These are phyloP conservation scores for Plantago lanceolata DNA, from an alignment of 305 asterid genomes.

Conservation along the genomic window DNA sequence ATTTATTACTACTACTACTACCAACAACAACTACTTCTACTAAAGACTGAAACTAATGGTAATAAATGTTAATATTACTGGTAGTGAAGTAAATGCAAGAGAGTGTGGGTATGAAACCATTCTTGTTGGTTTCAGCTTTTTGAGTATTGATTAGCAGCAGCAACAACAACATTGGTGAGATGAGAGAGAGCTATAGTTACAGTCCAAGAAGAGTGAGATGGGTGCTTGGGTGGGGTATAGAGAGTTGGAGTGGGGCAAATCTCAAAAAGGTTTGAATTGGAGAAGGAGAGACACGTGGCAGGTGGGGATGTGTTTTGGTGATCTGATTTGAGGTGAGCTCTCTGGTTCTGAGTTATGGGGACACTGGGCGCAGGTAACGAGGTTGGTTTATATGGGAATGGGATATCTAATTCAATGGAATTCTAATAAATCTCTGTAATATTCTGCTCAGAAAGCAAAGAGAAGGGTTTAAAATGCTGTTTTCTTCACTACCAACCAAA, in stretches of 20 bases:
- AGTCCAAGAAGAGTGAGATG: too few relatives aligned
- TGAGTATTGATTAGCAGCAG: too few relatives aligned
- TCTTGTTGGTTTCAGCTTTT: too few relatives aligned
- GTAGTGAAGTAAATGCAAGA: background rate
- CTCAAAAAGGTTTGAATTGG: constrained; percentile 36
- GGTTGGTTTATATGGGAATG: constrained; percentile 23
- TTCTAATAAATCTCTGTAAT: too few relatives aligned
- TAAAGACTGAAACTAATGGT: background rate
- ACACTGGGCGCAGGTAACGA: constrained; percentile 36
- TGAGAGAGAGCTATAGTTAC: too few relatives aligned
- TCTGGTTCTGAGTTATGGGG: constrained; percentile 4
- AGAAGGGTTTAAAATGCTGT: too few relatives aligned
- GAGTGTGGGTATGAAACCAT: too few relatives aligned
- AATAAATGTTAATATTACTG: background rate
- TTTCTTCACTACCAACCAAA: too few relatives aligned
- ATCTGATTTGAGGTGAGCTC: background rate
- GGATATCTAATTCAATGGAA: background rate
- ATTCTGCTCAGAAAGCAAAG: too few relatives aligned
- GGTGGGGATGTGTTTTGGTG: constrained; percentile 32
- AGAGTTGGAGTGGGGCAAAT: constrained; percentile 20
- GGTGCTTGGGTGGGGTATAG: background rate
- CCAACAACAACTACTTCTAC: too few relatives aligned
- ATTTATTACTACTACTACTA: too few relatives aligned
- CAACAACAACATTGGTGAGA: too few relatives aligned
- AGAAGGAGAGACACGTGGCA: constrained; percentile 41